Base-by-base conservation (phyloP, 768 basidiomycete genomes). In the Leccinum uliginosum region DNA sequence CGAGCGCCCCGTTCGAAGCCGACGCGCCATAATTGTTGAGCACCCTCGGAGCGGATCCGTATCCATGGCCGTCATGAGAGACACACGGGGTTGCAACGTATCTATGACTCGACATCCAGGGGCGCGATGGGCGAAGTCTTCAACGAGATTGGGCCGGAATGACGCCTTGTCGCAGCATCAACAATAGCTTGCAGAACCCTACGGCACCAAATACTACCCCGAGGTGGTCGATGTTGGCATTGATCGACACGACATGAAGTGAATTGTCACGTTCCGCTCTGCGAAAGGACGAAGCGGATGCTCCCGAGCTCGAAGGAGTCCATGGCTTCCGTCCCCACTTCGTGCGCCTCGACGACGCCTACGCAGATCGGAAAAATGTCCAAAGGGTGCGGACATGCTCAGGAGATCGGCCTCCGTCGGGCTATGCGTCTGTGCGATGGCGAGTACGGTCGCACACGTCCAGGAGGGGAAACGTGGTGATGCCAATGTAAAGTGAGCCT, bases 1-100 rank as follows among this genome's bases (percentile, higher is more conserved):
- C 50, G 12, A 88, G 62, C 0, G 84, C 80, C 2, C 80, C 77
- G 58, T 89, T 89, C 9, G 86, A 87, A 0, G 87, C 88, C 24
- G 87, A 78, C 0, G 87, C 87, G n/a, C 89, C 89, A 61, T 86
- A 91, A 60, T 88, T 89, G 62, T 87, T 89, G 54, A 91, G 72
- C 23, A 89, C 60, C 7, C 86, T 76, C 10, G 76, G 71, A 27
- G 60, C 56, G 7, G 74, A 72, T 32, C 9, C 58, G 61, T 17
- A 71, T 62, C 8, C 50, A 24, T 86, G 12, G 30, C 30, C 30
- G 5, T 32, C 30, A 14, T 32, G 30, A 32, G 30, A 32, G 11
- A 32, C 30, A 14, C 87, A 89, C 3, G 72, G 61, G 1, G 63
- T 56, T 1, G 73, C 60, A 15, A 57, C 0, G 71, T 77, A 58